A percentile compares a stretch with the other conserved stretches of the same genome.
Conservation (phyloP, 1,284 basidiomycete species). For the Cystobasidium pallidum region DNA sequence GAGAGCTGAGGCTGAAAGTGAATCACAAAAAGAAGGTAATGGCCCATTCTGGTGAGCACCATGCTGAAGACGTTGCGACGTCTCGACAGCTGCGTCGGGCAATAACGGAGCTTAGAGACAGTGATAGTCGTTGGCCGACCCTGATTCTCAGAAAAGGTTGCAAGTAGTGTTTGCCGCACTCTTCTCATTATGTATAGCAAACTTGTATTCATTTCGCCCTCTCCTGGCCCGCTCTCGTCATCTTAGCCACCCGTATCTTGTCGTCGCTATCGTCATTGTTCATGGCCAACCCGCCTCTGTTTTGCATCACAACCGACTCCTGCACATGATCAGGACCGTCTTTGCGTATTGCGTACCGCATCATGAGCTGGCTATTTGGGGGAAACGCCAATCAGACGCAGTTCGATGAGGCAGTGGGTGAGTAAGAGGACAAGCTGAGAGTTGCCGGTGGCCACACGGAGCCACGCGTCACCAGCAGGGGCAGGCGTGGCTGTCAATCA, state of each 20-base stretch:
- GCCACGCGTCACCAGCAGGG: background rate
- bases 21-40: background rate
- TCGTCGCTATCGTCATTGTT: background rate
- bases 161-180: no score
- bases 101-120: no score
- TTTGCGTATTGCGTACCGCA: background rate
- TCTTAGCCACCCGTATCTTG: background rate
- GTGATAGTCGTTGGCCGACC: no score
- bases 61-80: no score
- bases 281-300: background rate
- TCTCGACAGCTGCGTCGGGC: no score
- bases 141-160: no score
- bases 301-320: background rate
- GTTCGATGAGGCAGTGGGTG: constrained; percentile 42
- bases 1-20: background rate
- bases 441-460: background rate
- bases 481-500: background rate
- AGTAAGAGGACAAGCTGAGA: constrained; percentile 18
- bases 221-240: no score
- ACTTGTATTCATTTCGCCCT: no score
- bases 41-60: no score
- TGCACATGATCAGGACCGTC: background rate
- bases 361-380: constrained; percentile 42
- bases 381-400: constrained; percentile 14
- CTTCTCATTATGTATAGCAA: no score